Base-by-base conservation (phyloP, 306 rosid genomes). In the Gastrolobium bilobum region DNA sequence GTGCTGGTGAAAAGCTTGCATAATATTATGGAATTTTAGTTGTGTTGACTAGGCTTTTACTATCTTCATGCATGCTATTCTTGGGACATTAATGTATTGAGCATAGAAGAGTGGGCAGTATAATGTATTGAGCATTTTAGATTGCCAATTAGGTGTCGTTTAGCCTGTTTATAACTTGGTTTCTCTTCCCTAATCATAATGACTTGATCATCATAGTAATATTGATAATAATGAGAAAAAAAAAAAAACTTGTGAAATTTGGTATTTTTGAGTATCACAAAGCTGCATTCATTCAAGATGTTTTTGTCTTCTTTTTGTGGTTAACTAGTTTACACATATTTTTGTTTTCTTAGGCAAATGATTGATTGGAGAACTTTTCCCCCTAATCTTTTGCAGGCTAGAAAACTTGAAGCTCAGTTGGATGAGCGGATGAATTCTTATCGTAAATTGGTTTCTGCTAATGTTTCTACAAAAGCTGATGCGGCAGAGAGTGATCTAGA, bases 331-430 rank as follows among this genome's bases (percentile, higher is more conserved):
- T 31, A 6, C 69, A 34, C 42, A 71, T 68, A 69, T 37, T 81
- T 48, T 58, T 47, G 34, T 26, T 62, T 44, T 52, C 62, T 61
- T 51, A 63, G 69, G 59, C 10, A 39, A 51, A 76, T 66, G 58
- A 59, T 74, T 65, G 81, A 78, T 75, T 9, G 34, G 39, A 52
- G 67, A 53, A 46, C n/a, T 57, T 39, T 72, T 52, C 4, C 71
- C 7, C 40, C 13, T 43, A 6, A 70, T 33, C 58, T 37, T 66
- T 87, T 81, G 66, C 88, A 96, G 99, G 97, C 98, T 0, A 91
- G 97, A 86, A 96, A 90, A 78, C 93, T 96, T 35, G 98, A 96
- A 90, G 96, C 99, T 84, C 98, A 90, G 80, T 87, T 96, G 86
- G 99, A 96, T 78, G 98, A 96, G 89, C 96, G 86, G 76, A 96